phyloP scores from a whole-genome alignment of 2,329 filamentous ascomycete species.

The Arthroderma uncinatum region DNA sequence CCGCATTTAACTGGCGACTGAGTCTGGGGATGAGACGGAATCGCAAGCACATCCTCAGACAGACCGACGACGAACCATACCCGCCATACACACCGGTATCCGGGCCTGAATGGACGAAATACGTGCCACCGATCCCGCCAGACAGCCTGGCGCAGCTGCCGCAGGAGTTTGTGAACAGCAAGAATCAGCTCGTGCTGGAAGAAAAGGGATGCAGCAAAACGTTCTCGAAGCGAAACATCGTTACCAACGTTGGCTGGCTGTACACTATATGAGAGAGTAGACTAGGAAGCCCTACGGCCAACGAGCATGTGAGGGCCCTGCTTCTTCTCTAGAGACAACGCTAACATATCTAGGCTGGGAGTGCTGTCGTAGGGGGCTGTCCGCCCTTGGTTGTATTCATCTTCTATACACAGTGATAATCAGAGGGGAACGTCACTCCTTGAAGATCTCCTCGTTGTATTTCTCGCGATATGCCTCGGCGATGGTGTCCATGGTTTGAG shows the following conservation, averaged over 20 bases:
- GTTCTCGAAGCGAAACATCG: slow-evolving; percentile 16
- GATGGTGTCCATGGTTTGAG: slow-evolving; percentile 22
- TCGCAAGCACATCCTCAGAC: slow-evolving; percentile 12
- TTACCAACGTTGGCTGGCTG: slow-evolving; percentile 16
- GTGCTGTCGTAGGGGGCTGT: too few species aligned
- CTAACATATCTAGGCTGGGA: too few species aligned
- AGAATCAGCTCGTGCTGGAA: slow-evolving; percentile 15
- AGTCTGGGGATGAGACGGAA: slow-evolving; percentile 17
- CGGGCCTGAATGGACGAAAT: slow-evolving; percentile 15
- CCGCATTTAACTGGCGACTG: slow-evolving; percentile 20
- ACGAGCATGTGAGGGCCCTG: too few species aligned
- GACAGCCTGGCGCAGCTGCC: neutral
- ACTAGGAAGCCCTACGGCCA: too few species aligned
- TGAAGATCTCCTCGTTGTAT: slow-evolving; percentile 14
- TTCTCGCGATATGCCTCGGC: slow-evolving; percentile 20
- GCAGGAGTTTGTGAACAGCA: neutral
- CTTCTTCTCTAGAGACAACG: too few species aligned
- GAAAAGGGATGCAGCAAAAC: slow-evolving; percentile 12
- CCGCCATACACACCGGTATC: slow-evolving; percentile 11
- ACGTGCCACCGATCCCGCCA: slow-evolving; percentile 14
- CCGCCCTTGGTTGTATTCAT: too few species aligned
- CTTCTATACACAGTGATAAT: too few species aligned
- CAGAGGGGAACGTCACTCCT: too few species aligned
- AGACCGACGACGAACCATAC: slow-evolving; percentile 9
- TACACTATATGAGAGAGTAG: slow-evolving; percentile 17